These are phyloP conservation scores for Trichoderma atrobrunneum DNA, from an alignment of 2,329 filamentous ascomycete species.

Conservation along the genomic window DNA sequence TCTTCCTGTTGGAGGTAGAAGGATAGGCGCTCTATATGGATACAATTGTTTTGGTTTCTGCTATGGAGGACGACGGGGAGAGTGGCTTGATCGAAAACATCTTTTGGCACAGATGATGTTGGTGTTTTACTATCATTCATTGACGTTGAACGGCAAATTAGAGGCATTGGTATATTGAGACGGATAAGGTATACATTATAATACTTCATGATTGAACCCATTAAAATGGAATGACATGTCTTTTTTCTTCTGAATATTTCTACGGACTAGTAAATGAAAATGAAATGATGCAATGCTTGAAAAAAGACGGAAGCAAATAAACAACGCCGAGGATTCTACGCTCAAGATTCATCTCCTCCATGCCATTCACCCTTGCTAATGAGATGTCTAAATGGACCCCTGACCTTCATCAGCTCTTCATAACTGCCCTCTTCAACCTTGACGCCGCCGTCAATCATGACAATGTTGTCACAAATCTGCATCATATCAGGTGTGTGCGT, in stretches of 20 bases:
- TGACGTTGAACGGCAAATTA: neutral
- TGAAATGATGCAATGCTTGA: neutral
- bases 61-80: neutral
- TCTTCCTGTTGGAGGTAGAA: neutral
- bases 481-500: slow-evolving; percentile 88
- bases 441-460: slow-evolving; percentile 66
- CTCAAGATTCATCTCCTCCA: neutral
- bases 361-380: slow-evolving; percentile 34
- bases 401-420: slow-evolving; percentile 50
- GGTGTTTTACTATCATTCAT: neutral
- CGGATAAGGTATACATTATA: neutral
- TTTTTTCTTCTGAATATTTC: neutral
- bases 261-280: neutral
- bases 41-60: neutral
- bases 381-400: slow-evolving; percentile 48
- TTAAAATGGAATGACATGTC: neutral
- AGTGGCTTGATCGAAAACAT: neutral
- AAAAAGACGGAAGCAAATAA: neutral
- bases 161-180: neutral
- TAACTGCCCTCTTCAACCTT: slow-evolving; percentile 69
- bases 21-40: neutral
- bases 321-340: neutral
- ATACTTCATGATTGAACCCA: neutral
- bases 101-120: neutral
- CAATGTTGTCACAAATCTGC: slow-evolving; percentile 68